phyloP scores from a whole-genome alignment of 2,329 filamentous ascomycete genomes.

The Biscogniauxia sp. region DNA sequence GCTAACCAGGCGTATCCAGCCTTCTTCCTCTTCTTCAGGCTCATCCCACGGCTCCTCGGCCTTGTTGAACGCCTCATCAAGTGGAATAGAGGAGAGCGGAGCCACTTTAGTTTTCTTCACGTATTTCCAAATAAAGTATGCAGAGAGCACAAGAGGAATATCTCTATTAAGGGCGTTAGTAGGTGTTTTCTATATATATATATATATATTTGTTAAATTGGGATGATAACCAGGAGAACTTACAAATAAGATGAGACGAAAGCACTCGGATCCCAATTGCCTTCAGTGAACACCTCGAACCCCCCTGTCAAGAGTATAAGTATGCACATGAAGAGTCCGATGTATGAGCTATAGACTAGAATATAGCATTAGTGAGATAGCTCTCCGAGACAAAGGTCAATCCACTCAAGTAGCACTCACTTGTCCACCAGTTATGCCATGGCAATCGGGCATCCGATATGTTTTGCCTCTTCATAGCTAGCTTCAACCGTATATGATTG shows the following conservation, averaged over 20 bases:
- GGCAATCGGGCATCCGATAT: constrained; percentile 51
- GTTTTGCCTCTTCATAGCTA: constrained; percentile 54
- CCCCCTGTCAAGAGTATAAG: constrained; percentile 69
- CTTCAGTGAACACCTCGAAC: constrained; percentile 60
- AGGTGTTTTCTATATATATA: too few relatives aligned
- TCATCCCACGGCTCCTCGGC: constrained; percentile 36
- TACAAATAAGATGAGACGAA: constrained; percentile 64
- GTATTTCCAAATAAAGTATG: constrained; percentile 64
- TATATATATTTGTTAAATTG: not conserved
- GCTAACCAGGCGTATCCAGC: constrained; percentile 9
- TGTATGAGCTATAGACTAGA: constrained; percentile 58
- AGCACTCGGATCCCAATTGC: constrained; percentile 54
- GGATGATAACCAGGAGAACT: constrained; percentile 29
- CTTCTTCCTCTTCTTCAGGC: constrained; percentile 3
- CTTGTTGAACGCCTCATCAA: constrained; percentile 51
- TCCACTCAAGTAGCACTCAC: constrained; percentile 37
- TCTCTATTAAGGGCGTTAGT: constrained; percentile 40
- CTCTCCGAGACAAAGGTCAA: not conserved
- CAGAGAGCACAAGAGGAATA: constrained; percentile 55
- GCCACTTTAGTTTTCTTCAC: constrained; percentile 59
- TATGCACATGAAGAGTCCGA: constrained; percentile 57
- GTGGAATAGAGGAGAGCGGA: constrained; percentile 48
- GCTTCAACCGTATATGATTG: constrained; percentile 57
- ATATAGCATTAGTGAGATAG: not conserved
- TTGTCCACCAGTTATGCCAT: constrained; percentile 62